phyloP scores from a whole-genome alignment of 768 basidiomycete species.

The Rubroboletus satanas region DNA sequence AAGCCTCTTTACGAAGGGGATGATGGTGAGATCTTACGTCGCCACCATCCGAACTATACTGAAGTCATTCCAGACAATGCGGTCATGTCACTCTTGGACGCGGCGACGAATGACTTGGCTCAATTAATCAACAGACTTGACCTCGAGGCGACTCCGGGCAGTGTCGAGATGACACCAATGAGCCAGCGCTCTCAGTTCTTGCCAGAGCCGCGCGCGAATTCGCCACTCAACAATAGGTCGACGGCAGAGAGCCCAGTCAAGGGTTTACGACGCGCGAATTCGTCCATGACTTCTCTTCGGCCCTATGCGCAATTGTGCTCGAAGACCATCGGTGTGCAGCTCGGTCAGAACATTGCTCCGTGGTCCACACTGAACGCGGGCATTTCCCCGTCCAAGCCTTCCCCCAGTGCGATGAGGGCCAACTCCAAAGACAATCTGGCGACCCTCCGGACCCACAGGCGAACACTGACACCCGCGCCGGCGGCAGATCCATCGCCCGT shows the following conservation, averaged over 20 bases:
- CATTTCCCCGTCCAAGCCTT: conserved; percentile 38
- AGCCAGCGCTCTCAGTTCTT: conserved; percentile 23
- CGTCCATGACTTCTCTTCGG: conserved; percentile 46
- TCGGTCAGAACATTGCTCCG: conserved; percentile 60
- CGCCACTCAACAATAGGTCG: conserved; percentile 31
- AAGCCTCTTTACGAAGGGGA: conserved; percentile 47
- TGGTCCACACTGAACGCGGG: conserved; percentile 48
- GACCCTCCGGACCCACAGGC: conserved; percentile 40
- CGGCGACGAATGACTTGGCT: conserved; percentile 76
- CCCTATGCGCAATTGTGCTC: conserved; percentile 43
- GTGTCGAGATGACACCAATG: conserved; percentile 46
- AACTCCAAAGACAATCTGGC: conserved; percentile 28
- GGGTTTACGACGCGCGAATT: conserved; percentile 33
- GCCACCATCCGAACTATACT: background rate
- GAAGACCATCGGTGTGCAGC: conserved; percentile 19
- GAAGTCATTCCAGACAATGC: conserved; percentile 35
- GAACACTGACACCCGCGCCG: conserved; percentile 55
- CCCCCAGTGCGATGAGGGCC: conserved; percentile 17
- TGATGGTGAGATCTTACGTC: conserved; percentile 32
- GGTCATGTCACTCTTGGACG: conserved; percentile 66
- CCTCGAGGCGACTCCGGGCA: conserved; percentile 70
- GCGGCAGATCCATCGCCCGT: conserved; percentile 54
- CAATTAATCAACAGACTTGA: conserved; percentile 78
- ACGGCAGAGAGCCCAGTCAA: conserved; percentile 37
- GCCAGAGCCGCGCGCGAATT: conserved; percentile 18